phyloP scores from a whole-genome alignment of 192 early-diverging fungal species.

The Coemansia sp. region DNA sequence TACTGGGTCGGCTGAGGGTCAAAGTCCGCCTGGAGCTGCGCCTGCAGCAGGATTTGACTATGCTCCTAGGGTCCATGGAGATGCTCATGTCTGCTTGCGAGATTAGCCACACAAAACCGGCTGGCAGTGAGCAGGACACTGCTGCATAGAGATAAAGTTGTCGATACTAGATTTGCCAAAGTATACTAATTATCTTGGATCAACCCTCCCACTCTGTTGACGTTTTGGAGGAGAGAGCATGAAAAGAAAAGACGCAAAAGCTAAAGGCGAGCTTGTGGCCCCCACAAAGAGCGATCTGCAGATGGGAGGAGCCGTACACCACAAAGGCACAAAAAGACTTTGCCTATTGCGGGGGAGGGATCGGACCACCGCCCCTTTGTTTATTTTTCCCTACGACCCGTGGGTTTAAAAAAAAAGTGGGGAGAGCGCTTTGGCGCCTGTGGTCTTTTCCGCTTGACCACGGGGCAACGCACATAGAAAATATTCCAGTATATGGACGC shows the following conservation, averaged over 20 bases:
- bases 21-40: slow-evolving; percentile 81
- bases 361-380: slow-evolving; percentile 1
- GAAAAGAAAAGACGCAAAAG: neutral
- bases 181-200: neutral
- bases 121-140: neutral
- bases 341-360: neutral
- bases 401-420: neutral
- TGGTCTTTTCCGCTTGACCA: neutral
- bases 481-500: neutral
- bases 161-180: neutral
- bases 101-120: slow-evolving; percentile 21
- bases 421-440: neutral
- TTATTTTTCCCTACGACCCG: neutral
- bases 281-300: slow-evolving; percentile 26
- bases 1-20: slow-evolving; percentile 62
- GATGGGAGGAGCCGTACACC: neutral
- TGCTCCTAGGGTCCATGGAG: slow-evolving; percentile 82
- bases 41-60: slow-evolving; percentile 73
- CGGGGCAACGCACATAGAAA: neutral
- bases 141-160: neutral
- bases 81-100: slow-evolving; percentile 60
- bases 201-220: neutral
- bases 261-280: neutral
- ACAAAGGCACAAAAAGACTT: slow-evolving; percentile 2
- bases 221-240: neutral